phyloP scores from a whole-genome alignment of 306 rosid genomes.

The Casuarina glauca region DNA sequence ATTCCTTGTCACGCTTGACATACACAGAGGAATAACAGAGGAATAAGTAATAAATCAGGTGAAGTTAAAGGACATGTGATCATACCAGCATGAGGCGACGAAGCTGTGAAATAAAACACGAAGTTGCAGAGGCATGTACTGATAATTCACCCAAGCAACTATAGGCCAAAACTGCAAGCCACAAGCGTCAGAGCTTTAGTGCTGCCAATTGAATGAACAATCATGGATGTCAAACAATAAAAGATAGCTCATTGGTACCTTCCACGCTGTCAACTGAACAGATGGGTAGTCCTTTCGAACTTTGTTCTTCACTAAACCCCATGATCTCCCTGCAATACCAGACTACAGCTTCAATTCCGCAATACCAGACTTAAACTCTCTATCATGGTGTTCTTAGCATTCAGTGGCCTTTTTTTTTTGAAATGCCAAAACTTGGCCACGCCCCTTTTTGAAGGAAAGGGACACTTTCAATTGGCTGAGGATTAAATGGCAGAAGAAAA shows the following conservation, averaged over 20 bases:
- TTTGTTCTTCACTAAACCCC: slow-evolving; percentile 58
- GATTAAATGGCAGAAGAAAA: background rate
- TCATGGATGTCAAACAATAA: slow-evolving; percentile 1
- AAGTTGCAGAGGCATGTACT: slow-evolving; percentile 79
- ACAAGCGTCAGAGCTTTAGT: slow-evolving; percentile 16
- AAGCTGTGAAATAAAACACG: slow-evolving; percentile 82
- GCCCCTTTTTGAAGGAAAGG: background rate
- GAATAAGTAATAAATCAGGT: background rate
- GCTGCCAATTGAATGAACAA: slow-evolving; percentile 15
- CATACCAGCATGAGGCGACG: slow-evolving; percentile 79
- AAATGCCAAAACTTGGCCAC: background rate
- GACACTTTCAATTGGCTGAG: background rate
- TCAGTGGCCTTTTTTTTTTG: background rate
- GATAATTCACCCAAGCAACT: slow-evolving; percentile 94
- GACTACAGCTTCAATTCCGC: slow-evolving; percentile 17
- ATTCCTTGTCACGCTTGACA: background rate
- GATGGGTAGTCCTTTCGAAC: slow-evolving; percentile 71
- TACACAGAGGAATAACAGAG: background rate
- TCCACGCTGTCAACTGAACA: slow-evolving; percentile 88
- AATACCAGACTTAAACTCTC: background rate
- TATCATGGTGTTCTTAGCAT: background rate
- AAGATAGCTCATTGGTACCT: slow-evolving; percentile 47
- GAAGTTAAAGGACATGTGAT: slow-evolving; percentile 22
- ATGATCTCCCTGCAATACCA: slow-evolving; percentile 69
- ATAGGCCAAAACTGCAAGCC: slow-evolving; percentile 86